Percentiles rank a stretch among this genome's conserved stretches.
These are phyloP conservation scores for Colletotrichum noveboracense DNA, from an alignment of 2,329 filamentous ascomycete genomes.

Conservation along the genomic window DNA sequence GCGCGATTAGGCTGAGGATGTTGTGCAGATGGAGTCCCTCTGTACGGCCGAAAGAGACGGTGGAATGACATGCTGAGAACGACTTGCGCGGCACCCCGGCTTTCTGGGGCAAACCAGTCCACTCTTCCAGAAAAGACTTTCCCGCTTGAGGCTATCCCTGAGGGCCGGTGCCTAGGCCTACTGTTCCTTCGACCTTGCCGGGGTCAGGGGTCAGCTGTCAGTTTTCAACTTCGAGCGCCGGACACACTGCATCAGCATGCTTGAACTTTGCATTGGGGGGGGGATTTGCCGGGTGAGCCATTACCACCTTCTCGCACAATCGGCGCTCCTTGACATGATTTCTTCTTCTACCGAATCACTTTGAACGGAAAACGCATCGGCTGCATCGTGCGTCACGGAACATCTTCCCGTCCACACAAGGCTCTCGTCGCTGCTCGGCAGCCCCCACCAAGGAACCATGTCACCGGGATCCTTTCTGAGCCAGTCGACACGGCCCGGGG, in stretches of 20 bases:
- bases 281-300: not conserved
- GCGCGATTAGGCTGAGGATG: conserved; percentile 2
- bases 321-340: not conserved
- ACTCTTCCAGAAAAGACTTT: not conserved
- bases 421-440: not conserved
- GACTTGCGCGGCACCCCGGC: not conserved
- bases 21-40: conserved; percentile 14
- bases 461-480: not conserved
- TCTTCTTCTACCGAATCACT: not conserved
- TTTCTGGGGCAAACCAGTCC: conserved; percentile 1
- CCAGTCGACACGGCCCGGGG: not conserved
- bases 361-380: not conserved
- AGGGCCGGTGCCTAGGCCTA: not conserved
- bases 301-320: not conserved
- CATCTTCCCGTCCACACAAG: not conserved
- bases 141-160: not conserved
- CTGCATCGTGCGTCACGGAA: not conserved
- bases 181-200: not conserved
- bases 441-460: not conserved
- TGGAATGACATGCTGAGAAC: not conserved
- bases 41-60: not conserved
- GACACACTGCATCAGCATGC: not conserved
- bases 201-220: conserved; percentile 9
- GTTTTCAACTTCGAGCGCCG: conserved; percentile 7
- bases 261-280: not conserved